A percentile compares a stretch with the other conserved stretches of the same genome.
Evolutionary conservation across 2,329 filamentous ascomycete species (phyloP).

Genomic region (Arthroderma sp.): DNA sequence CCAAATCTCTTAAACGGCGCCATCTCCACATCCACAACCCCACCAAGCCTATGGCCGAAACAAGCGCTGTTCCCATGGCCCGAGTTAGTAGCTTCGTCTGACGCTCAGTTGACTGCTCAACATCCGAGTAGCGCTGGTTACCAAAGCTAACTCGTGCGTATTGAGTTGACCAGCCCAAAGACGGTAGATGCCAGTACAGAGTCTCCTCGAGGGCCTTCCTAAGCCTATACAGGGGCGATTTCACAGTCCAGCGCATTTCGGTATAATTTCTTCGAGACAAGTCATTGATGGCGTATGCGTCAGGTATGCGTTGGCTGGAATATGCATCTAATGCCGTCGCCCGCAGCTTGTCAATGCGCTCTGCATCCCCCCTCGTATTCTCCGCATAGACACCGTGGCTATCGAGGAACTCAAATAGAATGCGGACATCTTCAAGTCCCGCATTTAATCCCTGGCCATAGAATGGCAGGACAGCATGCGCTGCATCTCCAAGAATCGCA

Average conservation of each 20-base stretch:
- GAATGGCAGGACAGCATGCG: slow-evolving; percentile 96
- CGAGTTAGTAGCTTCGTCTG: slow-evolving; percentile 51
- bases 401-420: slow-evolving; percentile 74
- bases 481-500: slow-evolving; percentile 83
- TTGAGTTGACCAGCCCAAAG: slow-evolving; percentile 78
- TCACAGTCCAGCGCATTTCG: slow-evolving; percentile 83
- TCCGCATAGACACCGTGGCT: slow-evolving; percentile 40
- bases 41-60: slow-evolving; percentile 18
- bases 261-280: slow-evolving; percentile 81
- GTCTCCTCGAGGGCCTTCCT: slow-evolving; percentile 80
- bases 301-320: slow-evolving; percentile 56
- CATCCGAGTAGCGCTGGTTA: slow-evolving; percentile 79
- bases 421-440: slow-evolving; percentile 81
- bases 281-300: slow-evolving; percentile 84
- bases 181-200: slow-evolving; percentile 61
- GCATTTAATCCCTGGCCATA: slow-evolving; percentile 98
- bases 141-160: slow-evolving; percentile 88
- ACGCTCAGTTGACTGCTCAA: slow-evolving; percentile 53
- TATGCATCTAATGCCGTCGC: slow-evolving; percentile 55
- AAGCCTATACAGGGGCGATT: slow-evolving; percentile 60
- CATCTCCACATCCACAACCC: slow-evolving; percentile 21
- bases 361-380: slow-evolving; percentile 32
- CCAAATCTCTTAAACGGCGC: slow-evolving; percentile 6
- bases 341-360: slow-evolving; percentile 19
- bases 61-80: slow-evolving; percentile 17